Evolutionary conservation across 768 basidiomycete genomes (phyloP), one percentile per base, ranked within the genome.

Genomic region (Leucocoprinus birnbaumii): DNA sequence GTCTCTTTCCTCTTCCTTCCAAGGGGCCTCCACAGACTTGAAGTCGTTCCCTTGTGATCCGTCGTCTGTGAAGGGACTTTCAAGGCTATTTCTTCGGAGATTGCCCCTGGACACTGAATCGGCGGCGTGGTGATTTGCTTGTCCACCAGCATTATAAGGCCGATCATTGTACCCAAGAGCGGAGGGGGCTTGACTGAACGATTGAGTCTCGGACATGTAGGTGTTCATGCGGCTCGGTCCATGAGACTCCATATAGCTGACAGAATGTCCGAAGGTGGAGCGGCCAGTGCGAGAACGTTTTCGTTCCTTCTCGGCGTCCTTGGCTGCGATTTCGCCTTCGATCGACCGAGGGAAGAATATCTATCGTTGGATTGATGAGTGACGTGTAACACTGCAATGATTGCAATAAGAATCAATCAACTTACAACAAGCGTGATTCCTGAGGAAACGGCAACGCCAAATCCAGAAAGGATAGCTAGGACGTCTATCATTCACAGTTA

Each of bases 291-390:
- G 68, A 18, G 61, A 63, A n/a, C 71, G 74, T 59, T 70, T 74
- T 40, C 68, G 65, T 38, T 75, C 74, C 18, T 71, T 76, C 0
- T 68, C 66, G 11, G 76, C 76, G 46, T 86, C 83, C 22, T 70
- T 75, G 3, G 72, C 68, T 2, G 78, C 73, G 21, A 87, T 84
- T 67, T 89, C 87, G 18, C 77, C 72, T 67, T 87, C 79, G 42
- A 86, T 77, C 4, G 86, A 87, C 38, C 90, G 86, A 50, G 90
- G 90, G 73, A 91, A 92, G 76, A 92, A 92, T 34, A 91, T 87
- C 88, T 90, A 58, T 5, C n/a, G 26, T 44, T 46, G 25, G 7
- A n/a, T 57, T 34, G 37, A 25, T 41, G 8, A 38, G 34, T 26
- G 19, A 2, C 38, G 9, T 2, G 47, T 55, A 13, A 16, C 4